These are phyloP conservation scores for Trichoderma harzianum DNA, from an alignment of 2,329 filamentous ascomycete species.

Conservation along the genomic window DNA sequence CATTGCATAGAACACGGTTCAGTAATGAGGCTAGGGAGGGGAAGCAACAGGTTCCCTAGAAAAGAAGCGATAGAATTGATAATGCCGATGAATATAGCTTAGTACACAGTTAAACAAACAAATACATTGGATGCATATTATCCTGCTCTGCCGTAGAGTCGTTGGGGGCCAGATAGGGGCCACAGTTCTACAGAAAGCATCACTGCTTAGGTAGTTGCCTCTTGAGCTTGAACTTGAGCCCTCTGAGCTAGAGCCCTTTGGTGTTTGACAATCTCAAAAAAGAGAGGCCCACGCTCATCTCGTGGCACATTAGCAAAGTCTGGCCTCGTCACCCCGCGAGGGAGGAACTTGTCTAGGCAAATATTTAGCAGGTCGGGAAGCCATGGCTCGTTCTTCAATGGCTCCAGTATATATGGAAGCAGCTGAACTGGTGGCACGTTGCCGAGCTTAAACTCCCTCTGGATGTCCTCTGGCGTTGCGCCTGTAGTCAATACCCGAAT, in stretches of 20 bases:
- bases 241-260: not conserved
- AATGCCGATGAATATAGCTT: conserved; percentile 11
- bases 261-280: not conserved
- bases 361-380: not conserved
- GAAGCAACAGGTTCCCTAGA: not conserved
- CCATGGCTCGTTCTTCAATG: not conserved
- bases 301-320: not conserved
- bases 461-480: not conserved
- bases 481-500: conserved; percentile 17
- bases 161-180: not conserved
- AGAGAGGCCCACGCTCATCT: not conserved
- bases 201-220: not conserved
- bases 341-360: conserved; percentile 1
- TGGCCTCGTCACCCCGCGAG: not conserved
- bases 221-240: not conserved
- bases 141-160: not conserved
- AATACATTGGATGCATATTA: not conserved
- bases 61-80: conserved; percentile 7
- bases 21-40: not conserved
- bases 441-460: not conserved
- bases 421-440: not conserved
- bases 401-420: not conserved
- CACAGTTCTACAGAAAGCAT: not conserved
- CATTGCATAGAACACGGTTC: not conserved
- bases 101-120: conserved; percentile 13